Base-by-base conservation (phyloP, 2,329 filamentous ascomycete species). In the Talaromyces piceae region DNA sequence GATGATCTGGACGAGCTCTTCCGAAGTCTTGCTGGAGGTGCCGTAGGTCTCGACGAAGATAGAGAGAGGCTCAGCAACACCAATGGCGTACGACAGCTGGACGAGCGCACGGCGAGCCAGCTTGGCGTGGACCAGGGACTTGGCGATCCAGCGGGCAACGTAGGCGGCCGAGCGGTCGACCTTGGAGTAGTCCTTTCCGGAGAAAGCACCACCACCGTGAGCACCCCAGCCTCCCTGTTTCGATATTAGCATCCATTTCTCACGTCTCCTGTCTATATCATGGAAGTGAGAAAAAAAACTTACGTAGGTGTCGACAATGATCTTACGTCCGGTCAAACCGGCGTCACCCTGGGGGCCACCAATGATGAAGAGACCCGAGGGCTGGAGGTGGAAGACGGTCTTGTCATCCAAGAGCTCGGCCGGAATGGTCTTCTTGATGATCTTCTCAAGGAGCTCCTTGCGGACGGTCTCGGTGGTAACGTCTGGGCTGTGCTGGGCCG, bases 111-210 rank as follows among this genome's bases (percentile, higher is more conserved):
- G 91, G 68, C 93, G 91, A 66, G 88, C 88, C 57, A 98, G 86
- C 65, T 87, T 86, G 64, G 91, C 87, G 66, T 84, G 77, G 63
- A 98, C 88, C 59, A 98, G 83, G 39, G 93, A 98, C 83, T 98
- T 98, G 77, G 93, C 93, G 73, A 98, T 91, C 93, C 93, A 98
- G 72, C 93, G 90, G 63, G 82, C 91, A 63, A 97, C 84, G 79
- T 98, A 98, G 68, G 93, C 93, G 61, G 93, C 93, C 49, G 93
- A 97, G 66, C 93, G 88, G 73, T 98, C 93, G 76, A 98, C 93
- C 84, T 98, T 98, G 82, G 90, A 96, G 84, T 96, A 98, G 75
- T 98, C 93, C 86, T 98, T 98, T 68, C 93, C 93, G 67, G 93
- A 97, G 87, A 98, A 98, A 74, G 93, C 93, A 86, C 93, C 93